These are phyloP conservation scores for Hygrophila difformis DNA, from an alignment of 257 asterid species.

Conservation along the genomic window DNA sequence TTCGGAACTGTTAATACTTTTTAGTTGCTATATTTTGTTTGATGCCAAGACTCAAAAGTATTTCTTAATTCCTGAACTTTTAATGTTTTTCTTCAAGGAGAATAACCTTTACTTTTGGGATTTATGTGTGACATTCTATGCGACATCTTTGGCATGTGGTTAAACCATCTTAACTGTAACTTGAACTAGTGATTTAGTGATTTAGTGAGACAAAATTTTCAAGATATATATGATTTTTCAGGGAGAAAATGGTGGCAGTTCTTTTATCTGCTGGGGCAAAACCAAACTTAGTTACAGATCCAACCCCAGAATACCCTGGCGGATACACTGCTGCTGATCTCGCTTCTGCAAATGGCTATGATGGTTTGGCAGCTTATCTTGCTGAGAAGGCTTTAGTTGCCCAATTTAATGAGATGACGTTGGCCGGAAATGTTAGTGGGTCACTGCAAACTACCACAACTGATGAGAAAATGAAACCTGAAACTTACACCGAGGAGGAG, in stretches of 20 bases:
- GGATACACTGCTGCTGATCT: constrained; percentile 90
- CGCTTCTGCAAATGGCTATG: constrained; percentile 67
- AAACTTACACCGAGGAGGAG: constrained; percentile 62
- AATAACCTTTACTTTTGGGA: not conserved
- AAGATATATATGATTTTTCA: too few species aligned
- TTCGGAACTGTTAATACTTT: constrained; percentile 11
- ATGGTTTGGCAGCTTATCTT: constrained; percentile 95
- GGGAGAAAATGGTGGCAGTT: constrained; percentile 88
- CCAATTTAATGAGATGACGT: constrained; percentile 80
- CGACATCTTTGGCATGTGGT: not conserved
- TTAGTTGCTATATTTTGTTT: not conserved
- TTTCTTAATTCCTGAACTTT: not conserved
- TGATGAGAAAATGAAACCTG: constrained; percentile 30
- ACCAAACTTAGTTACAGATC: constrained; percentile 87
- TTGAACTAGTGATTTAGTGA: constrained; percentile 10
- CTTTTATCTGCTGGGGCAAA: constrained; percentile 94
- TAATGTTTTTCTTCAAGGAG: constrained; percentile 3
- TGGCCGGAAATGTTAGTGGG: constrained; percentile 94
- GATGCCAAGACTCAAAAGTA: not conserved
- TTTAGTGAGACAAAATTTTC: constrained; percentile 10
- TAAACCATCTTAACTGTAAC: not conserved
- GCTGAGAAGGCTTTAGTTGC: constrained; percentile 88
- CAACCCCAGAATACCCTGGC: constrained; percentile 63
- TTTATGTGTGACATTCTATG: not conserved
- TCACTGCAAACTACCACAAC: constrained; percentile 42